Percentiles rank a stretch among this genome's conserved stretches.
Evolutionary conservation across 495 filamentous ascomycete species (phyloP).

Genomic region (Letharia columbiana): DNA sequence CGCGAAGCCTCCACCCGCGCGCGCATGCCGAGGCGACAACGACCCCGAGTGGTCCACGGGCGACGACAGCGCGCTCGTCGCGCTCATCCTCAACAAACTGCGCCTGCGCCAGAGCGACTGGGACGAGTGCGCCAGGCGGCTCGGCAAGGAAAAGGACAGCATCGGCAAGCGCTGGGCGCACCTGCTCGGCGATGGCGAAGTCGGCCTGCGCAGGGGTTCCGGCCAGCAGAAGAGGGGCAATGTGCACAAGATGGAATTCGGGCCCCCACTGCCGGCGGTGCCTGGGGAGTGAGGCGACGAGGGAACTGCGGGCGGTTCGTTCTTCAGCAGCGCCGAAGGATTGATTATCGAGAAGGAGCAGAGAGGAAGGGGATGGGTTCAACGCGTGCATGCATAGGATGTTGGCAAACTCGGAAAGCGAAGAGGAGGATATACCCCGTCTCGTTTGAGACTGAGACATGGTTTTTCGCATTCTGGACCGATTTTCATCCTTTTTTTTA

Average conservation of each 20-base stretch:
- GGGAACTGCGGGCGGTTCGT: slow-evolving; percentile 28
- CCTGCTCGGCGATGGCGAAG: slow-evolving; percentile 49
- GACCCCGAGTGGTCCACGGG: slow-evolving; percentile 52
- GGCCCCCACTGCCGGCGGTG: neutral
- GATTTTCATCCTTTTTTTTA: too few species aligned
- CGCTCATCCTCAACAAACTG: slow-evolving; percentile 67
- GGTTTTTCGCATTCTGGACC: too few species aligned
- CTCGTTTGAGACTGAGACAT: neutral
- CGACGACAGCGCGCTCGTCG: slow-evolving; percentile 62
- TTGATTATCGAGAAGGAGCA: slow-evolving; percentile 24
- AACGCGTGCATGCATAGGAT: too few species aligned
- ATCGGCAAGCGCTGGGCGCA: slow-evolving; percentile 64
- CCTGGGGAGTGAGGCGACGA: neutral
- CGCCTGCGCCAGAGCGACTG: slow-evolving; percentile 63
- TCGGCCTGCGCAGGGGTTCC: slow-evolving; percentile 31
- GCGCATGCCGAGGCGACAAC: slow-evolving; percentile 25
- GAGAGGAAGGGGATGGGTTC: neutral
- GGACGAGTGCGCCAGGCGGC: slow-evolving; percentile 66
- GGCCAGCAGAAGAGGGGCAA: slow-evolving; percentile 26
- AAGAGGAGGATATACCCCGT: neutral
- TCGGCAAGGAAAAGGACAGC: slow-evolving; percentile 55
- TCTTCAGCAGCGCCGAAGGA: slow-evolving; percentile 42
- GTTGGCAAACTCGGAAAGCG: neutral
- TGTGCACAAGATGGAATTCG: slow-evolving; percentile 28
- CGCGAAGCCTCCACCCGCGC: slow-evolving; percentile 34